phyloP scores from a whole-genome alignment of 345 rosid species.

The Eucalyptus grandis region DNA sequence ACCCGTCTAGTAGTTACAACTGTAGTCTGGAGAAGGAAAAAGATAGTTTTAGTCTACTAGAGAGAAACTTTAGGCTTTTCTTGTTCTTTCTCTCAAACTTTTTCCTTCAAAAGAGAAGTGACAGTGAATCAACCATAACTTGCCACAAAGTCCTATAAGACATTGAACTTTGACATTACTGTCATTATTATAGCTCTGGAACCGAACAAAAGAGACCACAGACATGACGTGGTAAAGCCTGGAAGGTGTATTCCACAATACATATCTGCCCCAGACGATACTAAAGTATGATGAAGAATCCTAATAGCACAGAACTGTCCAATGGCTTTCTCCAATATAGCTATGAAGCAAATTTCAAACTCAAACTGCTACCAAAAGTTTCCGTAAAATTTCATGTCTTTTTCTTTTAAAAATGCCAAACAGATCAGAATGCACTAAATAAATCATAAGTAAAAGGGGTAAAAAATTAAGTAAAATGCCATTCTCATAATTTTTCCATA shows the following conservation, averaged over 20 bases:
- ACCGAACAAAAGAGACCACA: background rate
- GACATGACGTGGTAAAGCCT: background rate
- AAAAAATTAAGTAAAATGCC: background rate
- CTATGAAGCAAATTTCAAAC: background rate
- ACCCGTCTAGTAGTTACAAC: conserved; percentile 83
- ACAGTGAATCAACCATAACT: background rate
- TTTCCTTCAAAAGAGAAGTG: background rate
- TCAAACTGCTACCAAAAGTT: background rate
- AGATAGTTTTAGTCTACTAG: background rate
- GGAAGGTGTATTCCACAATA: background rate
- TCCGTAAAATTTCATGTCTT: background rate
- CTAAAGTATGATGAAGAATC: background rate
- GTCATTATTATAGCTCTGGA: background rate
- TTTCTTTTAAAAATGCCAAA: background rate
- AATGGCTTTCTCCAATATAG: background rate
- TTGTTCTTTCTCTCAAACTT: background rate
- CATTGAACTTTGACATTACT: background rate
- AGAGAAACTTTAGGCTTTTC: background rate
- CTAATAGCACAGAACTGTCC: background rate
- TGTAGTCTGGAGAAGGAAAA: conserved; percentile 44
- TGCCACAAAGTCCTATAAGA: background rate
- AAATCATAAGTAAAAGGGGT: background rate
- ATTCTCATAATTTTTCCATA: background rate
- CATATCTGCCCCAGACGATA: background rate
- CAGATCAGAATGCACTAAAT: background rate